These are phyloP conservation scores for Clavulina sp. DNA, from an alignment of 768 basidiomycete genomes.

Conservation along the genomic window DNA sequence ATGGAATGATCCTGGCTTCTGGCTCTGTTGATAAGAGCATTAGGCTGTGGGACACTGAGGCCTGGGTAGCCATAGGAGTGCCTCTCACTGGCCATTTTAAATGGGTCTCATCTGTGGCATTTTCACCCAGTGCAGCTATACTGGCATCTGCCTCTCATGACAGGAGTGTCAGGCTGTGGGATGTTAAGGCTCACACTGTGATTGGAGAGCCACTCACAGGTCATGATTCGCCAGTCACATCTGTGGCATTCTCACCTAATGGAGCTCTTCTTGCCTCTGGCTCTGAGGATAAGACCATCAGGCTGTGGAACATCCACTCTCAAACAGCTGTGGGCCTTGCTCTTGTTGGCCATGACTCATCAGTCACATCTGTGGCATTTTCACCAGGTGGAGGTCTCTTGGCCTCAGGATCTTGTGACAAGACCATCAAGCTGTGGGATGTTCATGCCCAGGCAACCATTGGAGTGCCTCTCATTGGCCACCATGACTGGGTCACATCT, in stretches of 20 bases:
- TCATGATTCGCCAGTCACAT: not conserved
- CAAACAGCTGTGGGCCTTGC: constrained; percentile 14
- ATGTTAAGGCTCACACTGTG: not conserved
- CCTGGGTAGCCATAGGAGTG: too few relatives aligned
- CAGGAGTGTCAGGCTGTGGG: not conserved
- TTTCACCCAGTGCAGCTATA: not conserved
- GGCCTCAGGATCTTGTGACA: constrained; percentile 28
- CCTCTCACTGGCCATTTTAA: not conserved
- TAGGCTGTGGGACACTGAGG: too few relatives aligned
- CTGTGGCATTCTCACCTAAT: not conserved
- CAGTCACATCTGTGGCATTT: constrained; percentile 3
- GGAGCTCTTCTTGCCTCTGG: constrained; percentile 23
- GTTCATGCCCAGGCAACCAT: constrained; percentile 21
- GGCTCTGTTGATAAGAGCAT: too few relatives aligned
- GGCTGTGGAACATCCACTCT: constrained; percentile 27
- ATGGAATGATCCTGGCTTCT: constrained; percentile 20
- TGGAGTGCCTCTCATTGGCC: constrained; percentile 7
- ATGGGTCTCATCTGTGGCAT: not conserved
- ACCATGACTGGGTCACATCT: constrained; percentile 19
- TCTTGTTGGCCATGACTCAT: not conserved
- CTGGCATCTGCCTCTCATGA: not conserved
- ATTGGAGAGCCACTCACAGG: not conserved
- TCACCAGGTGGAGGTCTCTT: constrained; percentile 24
- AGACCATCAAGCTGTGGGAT: constrained; percentile 28
- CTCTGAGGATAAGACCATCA: constrained; percentile 26